Conservation (phyloP, 2,329 filamentous ascomycete species). For the Pseudodiploospora longispora region DNA sequence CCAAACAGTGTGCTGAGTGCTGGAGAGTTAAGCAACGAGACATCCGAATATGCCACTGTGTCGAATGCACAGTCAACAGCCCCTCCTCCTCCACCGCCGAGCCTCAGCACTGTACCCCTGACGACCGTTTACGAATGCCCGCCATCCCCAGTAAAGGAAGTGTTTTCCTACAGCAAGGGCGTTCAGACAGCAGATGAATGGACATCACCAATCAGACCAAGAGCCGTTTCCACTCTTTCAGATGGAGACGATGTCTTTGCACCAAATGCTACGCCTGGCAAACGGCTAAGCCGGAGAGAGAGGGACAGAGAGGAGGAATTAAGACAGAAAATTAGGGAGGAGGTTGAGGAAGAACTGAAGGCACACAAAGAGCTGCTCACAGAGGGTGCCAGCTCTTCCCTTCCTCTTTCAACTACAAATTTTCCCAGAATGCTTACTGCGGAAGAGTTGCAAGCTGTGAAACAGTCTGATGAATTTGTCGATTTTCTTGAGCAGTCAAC, state of each 20-base stretch:
- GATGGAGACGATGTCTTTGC: slow-evolving; percentile 54
- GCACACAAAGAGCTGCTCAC: slow-evolving; percentile 55
- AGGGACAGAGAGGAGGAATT: slow-evolving; percentile 84
- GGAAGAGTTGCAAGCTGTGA: slow-evolving; percentile 86
- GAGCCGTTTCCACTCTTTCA: slow-evolving; percentile 34
- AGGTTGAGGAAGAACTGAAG: slow-evolving; percentile 88
- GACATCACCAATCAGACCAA: slow-evolving; percentile 44
- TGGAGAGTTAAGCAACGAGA: slow-evolving; percentile 71
- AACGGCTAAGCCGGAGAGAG: slow-evolving; percentile 70
- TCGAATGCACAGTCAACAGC: slow-evolving; percentile 28
- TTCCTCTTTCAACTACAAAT: slow-evolving; percentile 31
- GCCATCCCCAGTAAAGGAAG: slow-evolving; percentile 67
- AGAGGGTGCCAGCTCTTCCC: slow-evolving; percentile 29
- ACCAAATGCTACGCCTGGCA: slow-evolving; percentile 53
- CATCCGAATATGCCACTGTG: slow-evolving; percentile 51
- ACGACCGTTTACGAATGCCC: slow-evolving; percentile 75
- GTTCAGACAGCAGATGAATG: slow-evolving; percentile 84
- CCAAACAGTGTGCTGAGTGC: slow-evolving; percentile 82
- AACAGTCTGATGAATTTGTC: slow-evolving; percentile 84
- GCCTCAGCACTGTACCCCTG: slow-evolving; percentile 64
- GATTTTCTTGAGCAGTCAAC: slow-evolving; percentile 93
- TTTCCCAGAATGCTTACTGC: slow-evolving; percentile 74
- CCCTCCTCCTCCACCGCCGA: slow-evolving; percentile 46
- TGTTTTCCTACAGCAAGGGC: slow-evolving; percentile 94
- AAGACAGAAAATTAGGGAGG: slow-evolving; percentile 70